Evolutionary conservation across 192 early-diverging fungal genomes (phyloP).

Genomic region (Chytriomyces sp.): DNA sequence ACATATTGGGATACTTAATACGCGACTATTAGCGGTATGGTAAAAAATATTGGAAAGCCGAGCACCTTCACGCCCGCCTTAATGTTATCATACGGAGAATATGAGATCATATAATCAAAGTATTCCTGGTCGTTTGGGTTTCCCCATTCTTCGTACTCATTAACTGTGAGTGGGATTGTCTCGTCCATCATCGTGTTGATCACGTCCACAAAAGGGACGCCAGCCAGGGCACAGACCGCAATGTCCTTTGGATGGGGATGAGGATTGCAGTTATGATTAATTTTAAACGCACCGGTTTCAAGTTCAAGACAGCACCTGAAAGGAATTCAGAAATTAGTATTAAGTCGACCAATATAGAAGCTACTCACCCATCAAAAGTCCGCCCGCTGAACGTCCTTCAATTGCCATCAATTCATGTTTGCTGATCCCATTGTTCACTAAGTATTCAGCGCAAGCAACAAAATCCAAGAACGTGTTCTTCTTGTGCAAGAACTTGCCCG

Average conservation of each 20-base stretch:
- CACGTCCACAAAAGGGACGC: constrained; percentile 59
- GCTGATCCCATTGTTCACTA: constrained; percentile 41
- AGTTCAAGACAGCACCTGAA: constrained; percentile 43
- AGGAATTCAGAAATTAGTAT: not conserved
- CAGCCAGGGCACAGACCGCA: constrained; percentile 40
- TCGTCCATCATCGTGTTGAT: constrained; percentile 54
- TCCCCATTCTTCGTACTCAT: constrained; percentile 61
- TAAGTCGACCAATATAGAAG: not conserved
- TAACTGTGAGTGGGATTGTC: constrained; percentile 47
- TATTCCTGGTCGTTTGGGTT: constrained; percentile 53
- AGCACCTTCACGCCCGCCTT: constrained; percentile 7
- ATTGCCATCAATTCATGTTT: constrained; percentile 41
- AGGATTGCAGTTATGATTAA: no score
- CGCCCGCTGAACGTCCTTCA: constrained; percentile 51
- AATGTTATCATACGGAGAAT: constrained; percentile 58
- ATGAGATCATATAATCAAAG: constrained; percentile 54
- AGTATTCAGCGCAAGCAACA: constrained; percentile 42
- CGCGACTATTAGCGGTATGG: not conserved
- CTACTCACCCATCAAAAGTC: constrained; percentile 43
- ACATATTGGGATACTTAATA: constrained; percentile 42
- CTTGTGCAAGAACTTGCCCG: constrained; percentile 55
- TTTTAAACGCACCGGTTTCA: no score
- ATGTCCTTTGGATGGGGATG: no score
- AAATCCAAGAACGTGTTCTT: constrained; percentile 57
- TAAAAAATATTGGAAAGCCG: constrained; percentile 7